Conservation (phyloP, 2,329 filamentous ascomycete genomes). For the Mycogone perniciosa region DNA sequence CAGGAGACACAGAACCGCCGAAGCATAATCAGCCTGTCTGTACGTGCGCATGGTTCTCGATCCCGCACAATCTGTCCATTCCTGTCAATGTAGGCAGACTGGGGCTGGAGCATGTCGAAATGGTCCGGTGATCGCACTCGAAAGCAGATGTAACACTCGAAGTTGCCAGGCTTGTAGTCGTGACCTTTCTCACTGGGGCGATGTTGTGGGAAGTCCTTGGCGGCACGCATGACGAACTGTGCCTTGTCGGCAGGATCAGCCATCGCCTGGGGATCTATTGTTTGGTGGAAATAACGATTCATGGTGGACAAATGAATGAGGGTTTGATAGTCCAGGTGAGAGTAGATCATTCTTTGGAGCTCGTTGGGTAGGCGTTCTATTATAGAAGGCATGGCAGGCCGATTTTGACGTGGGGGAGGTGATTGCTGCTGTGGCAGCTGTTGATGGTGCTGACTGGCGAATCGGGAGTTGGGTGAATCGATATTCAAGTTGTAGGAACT, state of each 20-base stretch:
- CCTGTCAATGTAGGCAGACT: conserved; percentile 27
- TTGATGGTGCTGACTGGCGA: conserved; percentile 6
- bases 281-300: conserved; percentile 29
- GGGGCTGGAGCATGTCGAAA: conserved; percentile 33
- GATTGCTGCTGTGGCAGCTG: conserved; percentile 2
- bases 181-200: conserved; percentile 31
- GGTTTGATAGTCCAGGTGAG: conserved; percentile 34
- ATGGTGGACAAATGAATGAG: conserved; percentile 33
- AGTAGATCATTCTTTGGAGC: conserved; percentile 29
- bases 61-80: conserved; percentile 25
- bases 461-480: conserved; percentile 5
- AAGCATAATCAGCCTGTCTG: conserved; percentile 27
- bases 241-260: conserved; percentile 32
- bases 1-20: conserved; percentile 38
- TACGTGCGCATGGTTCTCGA: conserved; percentile 20
- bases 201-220: conserved; percentile 35
- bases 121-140: conserved; percentile 33
- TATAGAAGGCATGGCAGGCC: conserved; percentile 17
- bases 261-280: conserved; percentile 29
- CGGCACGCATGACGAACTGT: conserved; percentile 36
- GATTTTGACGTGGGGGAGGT: conserved; percentile 6
- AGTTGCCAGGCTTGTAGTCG: conserved; percentile 34
- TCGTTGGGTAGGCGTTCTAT: conserved; percentile 30
- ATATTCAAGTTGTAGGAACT: conserved; percentile 7
- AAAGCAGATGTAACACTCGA: conserved; percentile 38